phyloP scores from a whole-genome alignment of 2,329 filamentous ascomycete species.

The Aspergillus sp. region DNA sequence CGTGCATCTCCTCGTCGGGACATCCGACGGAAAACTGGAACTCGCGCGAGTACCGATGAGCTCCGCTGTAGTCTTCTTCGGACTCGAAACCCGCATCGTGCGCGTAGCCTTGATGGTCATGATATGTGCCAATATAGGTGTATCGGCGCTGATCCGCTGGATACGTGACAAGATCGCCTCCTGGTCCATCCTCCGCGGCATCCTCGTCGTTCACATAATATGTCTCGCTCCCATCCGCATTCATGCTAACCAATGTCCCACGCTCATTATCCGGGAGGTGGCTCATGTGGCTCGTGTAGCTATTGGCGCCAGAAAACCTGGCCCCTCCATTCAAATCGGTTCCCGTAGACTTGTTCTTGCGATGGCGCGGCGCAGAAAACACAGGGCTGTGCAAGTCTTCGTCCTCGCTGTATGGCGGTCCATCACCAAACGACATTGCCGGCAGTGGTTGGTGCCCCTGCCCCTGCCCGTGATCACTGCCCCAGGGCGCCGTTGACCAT shows the following conservation, averaged over 20 bases:
- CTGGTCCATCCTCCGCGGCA: constrained; percentile 67
- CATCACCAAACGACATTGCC: constrained; percentile 82
- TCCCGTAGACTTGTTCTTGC: constrained; percentile 75
- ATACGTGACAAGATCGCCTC: constrained; percentile 81
- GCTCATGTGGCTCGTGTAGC: constrained; percentile 39
- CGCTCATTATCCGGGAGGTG: constrained; percentile 61
- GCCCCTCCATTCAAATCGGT: constrained; percentile 48
- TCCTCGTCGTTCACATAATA: constrained; percentile 74
- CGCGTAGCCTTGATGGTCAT: constrained; percentile 43
- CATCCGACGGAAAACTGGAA: constrained; percentile 95
- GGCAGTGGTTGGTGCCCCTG: constrained; percentile 74
- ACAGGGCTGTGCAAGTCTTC: constrained; percentile 90
- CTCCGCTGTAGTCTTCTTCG: constrained; percentile 60
- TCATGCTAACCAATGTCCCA: constrained; percentile 69
- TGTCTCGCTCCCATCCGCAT: constrained; percentile 72
- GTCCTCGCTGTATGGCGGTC: constrained; percentile 92
- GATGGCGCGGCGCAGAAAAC: constrained; percentile 81
- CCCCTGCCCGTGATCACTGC: constrained; percentile 56
- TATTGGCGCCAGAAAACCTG: constrained; percentile 50
- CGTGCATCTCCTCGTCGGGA: constrained; percentile 96
- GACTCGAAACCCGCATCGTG: constrained; percentile 42
- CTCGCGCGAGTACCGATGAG: constrained; percentile 79
- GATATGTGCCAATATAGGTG: constrained; percentile 52
- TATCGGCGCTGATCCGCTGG: constrained; percentile 67
- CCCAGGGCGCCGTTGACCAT: constrained; percentile 58